These are phyloP conservation scores for Diaporthe citrichinensis DNA, from an alignment of 2,329 filamentous ascomycete genomes.

Conservation along the genomic window DNA sequence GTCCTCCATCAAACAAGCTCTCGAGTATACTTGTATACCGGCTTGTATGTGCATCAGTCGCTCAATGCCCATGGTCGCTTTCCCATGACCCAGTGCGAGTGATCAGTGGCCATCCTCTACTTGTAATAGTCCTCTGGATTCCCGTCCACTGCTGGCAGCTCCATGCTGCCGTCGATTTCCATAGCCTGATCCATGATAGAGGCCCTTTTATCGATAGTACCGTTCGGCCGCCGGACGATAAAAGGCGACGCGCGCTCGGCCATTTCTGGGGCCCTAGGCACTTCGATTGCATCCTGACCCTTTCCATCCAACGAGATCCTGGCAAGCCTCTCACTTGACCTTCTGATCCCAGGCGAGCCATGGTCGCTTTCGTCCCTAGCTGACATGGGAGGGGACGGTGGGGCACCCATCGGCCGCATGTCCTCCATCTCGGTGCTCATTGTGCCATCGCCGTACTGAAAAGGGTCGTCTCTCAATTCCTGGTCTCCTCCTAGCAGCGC, in stretches of 20 bases:
- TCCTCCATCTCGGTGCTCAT: conserved; percentile 35
- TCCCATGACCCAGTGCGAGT: not conserved
- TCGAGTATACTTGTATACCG: not conserved
- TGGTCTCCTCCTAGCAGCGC: conserved; percentile 33
- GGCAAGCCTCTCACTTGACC: conserved; percentile 38
- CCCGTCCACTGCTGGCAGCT: conserved; percentile 18
- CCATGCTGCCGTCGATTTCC: conserved; percentile 40
- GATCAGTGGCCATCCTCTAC: not conserved
- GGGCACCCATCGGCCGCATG: conserved; percentile 22
- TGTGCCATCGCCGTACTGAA: conserved; percentile 28
- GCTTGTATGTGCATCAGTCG: not conserved
- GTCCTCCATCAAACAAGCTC: not conserved
- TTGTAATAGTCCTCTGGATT: conserved; percentile 41
- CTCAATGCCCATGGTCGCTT: not conserved
- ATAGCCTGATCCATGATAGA: conserved; percentile 40
- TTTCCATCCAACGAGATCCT: conserved; percentile 37
- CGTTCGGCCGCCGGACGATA: conserved; percentile 39
- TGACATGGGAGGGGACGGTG: conserved; percentile 38
- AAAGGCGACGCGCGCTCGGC: conserved; percentile 36
- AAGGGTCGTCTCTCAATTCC: conserved; percentile 19
- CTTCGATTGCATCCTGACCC: not conserved
- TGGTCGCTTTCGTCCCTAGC: conserved; percentile 29
- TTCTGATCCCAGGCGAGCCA: conserved; percentile 29
- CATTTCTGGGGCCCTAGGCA: conserved; percentile 39
- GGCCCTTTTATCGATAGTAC: conserved; percentile 34